These are phyloP conservation scores for Escovopsis sp. DNA, from an alignment of 2,329 filamentous ascomycete species.

Conservation along the genomic window DNA sequence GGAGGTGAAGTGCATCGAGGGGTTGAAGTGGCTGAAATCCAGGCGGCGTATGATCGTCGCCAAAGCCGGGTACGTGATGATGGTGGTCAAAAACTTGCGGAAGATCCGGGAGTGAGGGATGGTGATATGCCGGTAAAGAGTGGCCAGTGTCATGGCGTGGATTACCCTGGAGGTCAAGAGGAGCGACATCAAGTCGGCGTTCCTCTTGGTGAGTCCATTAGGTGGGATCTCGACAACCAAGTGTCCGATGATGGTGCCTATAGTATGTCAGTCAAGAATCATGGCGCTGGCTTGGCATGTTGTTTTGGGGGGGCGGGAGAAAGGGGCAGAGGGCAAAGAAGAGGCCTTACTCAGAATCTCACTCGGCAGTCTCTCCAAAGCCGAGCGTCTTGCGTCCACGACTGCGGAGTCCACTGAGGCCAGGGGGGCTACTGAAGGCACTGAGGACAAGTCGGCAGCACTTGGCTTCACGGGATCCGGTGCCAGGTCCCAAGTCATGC, in stretches of 20 bases:
- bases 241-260: constrained; percentile 59
- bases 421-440: too few species aligned
- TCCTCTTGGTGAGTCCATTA: constrained; percentile 60
- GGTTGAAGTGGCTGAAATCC: constrained; percentile 78
- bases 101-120: constrained; percentile 75
- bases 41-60: constrained; percentile 64
- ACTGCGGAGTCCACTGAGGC: too few species aligned
- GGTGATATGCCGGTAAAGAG: constrained; percentile 65
- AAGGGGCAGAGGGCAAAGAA: constrained; percentile 1
- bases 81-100: constrained; percentile 60
- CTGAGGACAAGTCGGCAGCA: too few species aligned
- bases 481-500: constrained; percentile 35
- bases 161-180: constrained; percentile 61
- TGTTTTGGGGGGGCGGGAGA: too few species aligned
- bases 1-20: constrained; percentile 59
- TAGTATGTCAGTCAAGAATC: too few species aligned
- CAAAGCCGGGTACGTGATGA: constrained; percentile 49
- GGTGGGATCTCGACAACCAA: constrained; percentile 57
- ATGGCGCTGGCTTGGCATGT: too few species aligned
- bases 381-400: constrained; percentile 38
- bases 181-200: constrained; percentile 62
- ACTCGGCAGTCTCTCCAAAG: constrained; percentile 51
- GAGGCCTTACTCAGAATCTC: constrained; percentile 53
- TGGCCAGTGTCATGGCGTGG: constrained; percentile 56
- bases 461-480: too few species aligned